phyloP scores from a whole-genome alignment of 1,284 basidiomycete species.

The Ceraceosorus guamensis region DNA sequence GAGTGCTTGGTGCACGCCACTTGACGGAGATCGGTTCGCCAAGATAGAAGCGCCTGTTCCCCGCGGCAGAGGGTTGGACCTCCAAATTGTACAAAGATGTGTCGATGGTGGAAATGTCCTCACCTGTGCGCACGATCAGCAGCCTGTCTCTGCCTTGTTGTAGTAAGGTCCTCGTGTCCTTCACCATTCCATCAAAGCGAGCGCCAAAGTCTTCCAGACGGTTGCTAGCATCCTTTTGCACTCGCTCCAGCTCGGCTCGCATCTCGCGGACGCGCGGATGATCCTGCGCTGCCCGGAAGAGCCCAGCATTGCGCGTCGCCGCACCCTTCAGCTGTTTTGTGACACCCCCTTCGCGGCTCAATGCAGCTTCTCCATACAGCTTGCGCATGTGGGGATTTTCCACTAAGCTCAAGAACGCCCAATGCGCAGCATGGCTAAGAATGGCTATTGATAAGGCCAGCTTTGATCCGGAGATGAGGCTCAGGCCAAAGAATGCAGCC shows the following conservation, averaged over 20 bases:
- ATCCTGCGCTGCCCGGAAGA: constrained; percentile 26
- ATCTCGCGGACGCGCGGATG: constrained; percentile 67
- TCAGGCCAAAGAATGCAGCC: constrained; percentile 86
- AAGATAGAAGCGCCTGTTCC: constrained; percentile 62
- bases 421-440: constrained; percentile 62
- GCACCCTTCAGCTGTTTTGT: constrained; percentile 92
- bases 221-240: constrained; percentile 81
- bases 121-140: constrained; percentile 29
- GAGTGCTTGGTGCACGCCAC: constrained; percentile 79
- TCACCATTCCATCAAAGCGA: constrained; percentile 53
- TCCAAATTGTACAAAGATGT: constrained; percentile 19
- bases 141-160: constrained; percentile 75
- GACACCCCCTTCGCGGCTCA: constrained; percentile 89
- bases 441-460: constrained; percentile 77
- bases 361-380: constrained; percentile 74
- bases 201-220: constrained; percentile 86
- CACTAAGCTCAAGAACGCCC: constrained; percentile 49
- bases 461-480: constrained; percentile 80
- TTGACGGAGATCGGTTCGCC: constrained; percentile 79
- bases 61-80: background rate
- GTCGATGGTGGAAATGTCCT: constrained; percentile 29
- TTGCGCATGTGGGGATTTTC: constrained; percentile 86
- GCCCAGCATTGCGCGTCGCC: constrained; percentile 65
- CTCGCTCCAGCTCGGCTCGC: constrained; percentile 85
- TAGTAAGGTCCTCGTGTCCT: constrained; percentile 85